These are phyloP conservation scores for Bipolaris zeicola DNA, from an alignment of 2,329 filamentous ascomycete genomes.

Conservation along the genomic window DNA sequence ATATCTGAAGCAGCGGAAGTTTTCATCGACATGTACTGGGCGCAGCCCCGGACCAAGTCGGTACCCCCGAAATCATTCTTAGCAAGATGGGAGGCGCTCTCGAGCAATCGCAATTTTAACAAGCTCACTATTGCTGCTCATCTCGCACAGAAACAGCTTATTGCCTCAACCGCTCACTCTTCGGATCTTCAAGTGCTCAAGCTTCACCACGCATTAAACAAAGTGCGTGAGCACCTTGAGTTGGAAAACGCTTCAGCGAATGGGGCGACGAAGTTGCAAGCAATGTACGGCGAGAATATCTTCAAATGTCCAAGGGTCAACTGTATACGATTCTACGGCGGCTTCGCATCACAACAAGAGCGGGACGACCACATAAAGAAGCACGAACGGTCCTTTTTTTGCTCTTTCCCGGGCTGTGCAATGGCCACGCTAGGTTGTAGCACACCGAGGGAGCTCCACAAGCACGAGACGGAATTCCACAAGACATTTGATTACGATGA, in stretches of 20 bases:
- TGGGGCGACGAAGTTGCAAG: neutral
- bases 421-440: slow-evolving; percentile 10
- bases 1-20: slow-evolving; percentile 3
- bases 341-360: slow-evolving; percentile 1
- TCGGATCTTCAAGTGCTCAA: neutral
- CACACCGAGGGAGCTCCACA: slow-evolving; percentile 7
- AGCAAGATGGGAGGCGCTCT: slow-evolving; percentile 3
- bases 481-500: slow-evolving; percentile 5
- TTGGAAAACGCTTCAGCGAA: neutral
- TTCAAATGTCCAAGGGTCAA: slow-evolving; percentile 13
- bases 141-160: slow-evolving; percentile 6
- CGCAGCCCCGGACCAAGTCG: neutral
- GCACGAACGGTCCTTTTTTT: slow-evolving; percentile 14
- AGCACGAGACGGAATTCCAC: slow-evolving; percentile 10
- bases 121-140: slow-evolving; percentile 2
- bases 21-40: slow-evolving; percentile 10
- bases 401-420: slow-evolving; percentile 8
- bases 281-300: slow-evolving; percentile 4
- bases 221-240: neutral
- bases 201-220: neutral
- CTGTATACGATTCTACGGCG: slow-evolving; percentile 10
- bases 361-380: slow-evolving; percentile 7
- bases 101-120: slow-evolving; percentile 5
- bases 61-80: neutral
- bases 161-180: neutral